phyloP scores from a whole-genome alignment of 2,329 filamentous ascomycete species.

The Leptographium lundbergii region DNA sequence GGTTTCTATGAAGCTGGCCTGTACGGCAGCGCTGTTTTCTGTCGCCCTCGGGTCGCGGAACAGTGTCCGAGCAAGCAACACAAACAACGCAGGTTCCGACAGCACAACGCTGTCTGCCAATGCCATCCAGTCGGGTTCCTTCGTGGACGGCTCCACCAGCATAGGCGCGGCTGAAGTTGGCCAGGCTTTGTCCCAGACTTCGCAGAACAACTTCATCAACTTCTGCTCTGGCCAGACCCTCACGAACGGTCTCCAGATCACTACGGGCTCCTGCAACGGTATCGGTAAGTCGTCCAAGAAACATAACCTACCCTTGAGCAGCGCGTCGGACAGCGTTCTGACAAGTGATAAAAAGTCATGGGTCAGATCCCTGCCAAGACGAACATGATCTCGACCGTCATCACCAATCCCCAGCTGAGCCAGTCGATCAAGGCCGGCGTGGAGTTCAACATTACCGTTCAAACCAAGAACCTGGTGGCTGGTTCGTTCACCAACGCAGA shows the following conservation, averaged over 20 bases:
- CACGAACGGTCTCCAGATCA: conserved; percentile 48
- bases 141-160: conserved; percentile 20
- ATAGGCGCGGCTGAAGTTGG: conserved; percentile 17
- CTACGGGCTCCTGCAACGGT: conserved; percentile 49
- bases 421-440: conserved; percentile 32
- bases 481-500: conserved; percentile 49
- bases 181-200: conserved; percentile 17
- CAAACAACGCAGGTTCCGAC: conserved; percentile 16
- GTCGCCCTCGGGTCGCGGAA: conserved; percentile 15
- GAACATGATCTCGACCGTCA: conserved; percentile 43
- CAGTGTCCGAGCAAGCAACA: conserved; percentile 7
- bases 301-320: not conserved
- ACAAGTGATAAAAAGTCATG: conserved; percentile 29
- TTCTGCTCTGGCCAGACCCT: conserved; percentile 41
- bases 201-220: conserved; percentile 47
- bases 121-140: conserved; percentile 22
- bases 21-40: conserved; percentile 16
- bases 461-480: conserved; percentile 38
- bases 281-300: conserved; percentile 30
- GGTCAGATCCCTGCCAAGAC: conserved; percentile 41
- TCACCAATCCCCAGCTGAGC: conserved; percentile 37
- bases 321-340: not conserved
- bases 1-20: conserved; percentile 16
- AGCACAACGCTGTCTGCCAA: conserved; percentile 14
- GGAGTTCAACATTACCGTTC: conserved; percentile 39